A percentile compares a stretch with the other conserved stretches of the same genome.
Evolutionary conservation across 1,139 yeast genomes (phyloP).

Genomic region (Yarrowia galli): DNA sequence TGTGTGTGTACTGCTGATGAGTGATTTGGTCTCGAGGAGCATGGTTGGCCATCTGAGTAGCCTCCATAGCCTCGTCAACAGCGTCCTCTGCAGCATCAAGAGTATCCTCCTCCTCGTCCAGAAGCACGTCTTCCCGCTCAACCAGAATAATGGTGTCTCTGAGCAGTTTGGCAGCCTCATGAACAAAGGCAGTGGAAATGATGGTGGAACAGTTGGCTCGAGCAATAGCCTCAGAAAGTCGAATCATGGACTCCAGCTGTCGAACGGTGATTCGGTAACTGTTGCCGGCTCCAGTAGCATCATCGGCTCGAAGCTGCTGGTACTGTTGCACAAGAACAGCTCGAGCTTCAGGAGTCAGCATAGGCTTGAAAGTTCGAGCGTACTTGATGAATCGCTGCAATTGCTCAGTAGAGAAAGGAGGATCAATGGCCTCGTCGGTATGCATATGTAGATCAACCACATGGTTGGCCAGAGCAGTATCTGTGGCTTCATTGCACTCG

Average conservation of each 20-base stretch:
- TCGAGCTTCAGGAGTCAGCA: constrained; percentile 82
- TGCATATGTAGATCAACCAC: constrained; percentile 93
- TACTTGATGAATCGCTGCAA: constrained; percentile 86
- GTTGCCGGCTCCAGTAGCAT: constrained; percentile 86
- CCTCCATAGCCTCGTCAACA: constrained; percentile 15
- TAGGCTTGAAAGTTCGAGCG: constrained; percentile 93
- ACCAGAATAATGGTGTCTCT: constrained; percentile 93
- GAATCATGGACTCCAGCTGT: constrained; percentile 89
- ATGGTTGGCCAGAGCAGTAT: constrained; percentile 88
- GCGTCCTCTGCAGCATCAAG: constrained; percentile 42
- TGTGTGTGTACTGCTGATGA: constrained; percentile 27
- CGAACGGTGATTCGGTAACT: constrained; percentile 96
- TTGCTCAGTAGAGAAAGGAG: constrained; percentile 91
- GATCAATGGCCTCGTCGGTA: constrained; percentile 86
- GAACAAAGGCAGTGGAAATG: constrained; percentile 85
- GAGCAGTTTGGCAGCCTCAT: constrained; percentile 89
- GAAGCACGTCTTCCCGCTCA: constrained; percentile 90
- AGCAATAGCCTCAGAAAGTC: constrained; percentile 96
- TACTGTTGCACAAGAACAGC: constrained; percentile 78
- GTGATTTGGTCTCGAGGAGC: constrained; percentile 31
- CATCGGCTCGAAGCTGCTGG: constrained; percentile 87
- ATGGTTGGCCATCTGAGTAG: constrained; percentile 14
- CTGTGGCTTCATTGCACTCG: constrained; percentile 91
- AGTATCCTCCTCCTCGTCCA: constrained; percentile 68
- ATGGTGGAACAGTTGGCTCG: constrained; percentile 94